Base-by-base conservation (phyloP, 768 basidiomycete genomes). In the Omphalotus guepiniiformis region DNA sequence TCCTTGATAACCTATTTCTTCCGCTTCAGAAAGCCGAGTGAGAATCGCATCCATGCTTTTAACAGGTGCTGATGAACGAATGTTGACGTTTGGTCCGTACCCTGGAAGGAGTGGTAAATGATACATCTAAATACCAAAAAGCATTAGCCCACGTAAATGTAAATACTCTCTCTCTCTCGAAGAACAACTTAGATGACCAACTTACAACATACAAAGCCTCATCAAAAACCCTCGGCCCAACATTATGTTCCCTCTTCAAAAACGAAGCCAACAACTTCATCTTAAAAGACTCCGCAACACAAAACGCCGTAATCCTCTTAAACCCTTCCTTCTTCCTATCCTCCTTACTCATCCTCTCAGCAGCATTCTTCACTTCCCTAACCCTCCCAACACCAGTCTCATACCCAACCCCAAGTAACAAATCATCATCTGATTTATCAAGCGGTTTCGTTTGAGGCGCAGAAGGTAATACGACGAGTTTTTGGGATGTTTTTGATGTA, bases 201-300 rank as follows among this genome's bases (percentile, higher is more conserved):
- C 89, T 69, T 52, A 94, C 93, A 48, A 83, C 88, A 70, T 96
- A 96, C 51, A 95, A 66, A 0, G 93, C 93, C 66, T 97, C 94
- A 62, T 96, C 94, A 55, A 91, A 97, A 1, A 91, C 77, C 50
- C 94, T 74, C 1, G 84, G 91, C 8, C 68, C 74, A 9, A 94
- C 93, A 46, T 93, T 95, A 62, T 97, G 94, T 60, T 97, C 94
- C 42, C 94, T 73, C 65, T 94, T 95, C 61, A 96, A 61, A 59
- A 93, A 95, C 2, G 84, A 82, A 9, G 85, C 82, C 18, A 96
- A 67, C 0, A 88, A 67, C 63, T 91, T 93, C 79, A 89, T 85
- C 60, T 83, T 82, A 63, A 94, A 84, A 6, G 78, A 78, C 55
- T 94, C 92, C 6, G 89, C 88, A 5, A 93, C 74, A 53, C 87